Base-by-base conservation (phyloP, 2,329 filamentous ascomycete genomes). In the Atkinsonella texensis region DNA sequence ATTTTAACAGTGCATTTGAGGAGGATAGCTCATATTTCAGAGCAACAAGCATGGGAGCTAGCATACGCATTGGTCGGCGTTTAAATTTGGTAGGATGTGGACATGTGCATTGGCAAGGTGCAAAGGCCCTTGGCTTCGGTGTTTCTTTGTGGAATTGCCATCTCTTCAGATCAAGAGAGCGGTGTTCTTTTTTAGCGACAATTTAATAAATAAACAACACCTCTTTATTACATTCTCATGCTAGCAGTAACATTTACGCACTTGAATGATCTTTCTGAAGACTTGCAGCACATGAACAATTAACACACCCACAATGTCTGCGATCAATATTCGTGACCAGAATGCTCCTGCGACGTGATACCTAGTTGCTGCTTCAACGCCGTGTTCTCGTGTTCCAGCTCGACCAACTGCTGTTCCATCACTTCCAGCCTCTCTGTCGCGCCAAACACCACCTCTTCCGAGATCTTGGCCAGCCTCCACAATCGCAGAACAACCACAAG, bases 391-490 rank as follows among this genome's bases (percentile, higher is more conserved):
- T 63, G 67, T 59, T 77, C 74, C 9, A 84, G 64, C 28, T 71
- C 65, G 47, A 74, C 71, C 28, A 85, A 68, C 51, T 72, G 65
- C 49, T 71, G 64, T 56, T 78, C 70, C 40, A 85, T 65, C 10
- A 73, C 72, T 55, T 82, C 80, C 68, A 81, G 76, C 61, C 80
- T 72, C 64, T 85, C 81, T 38, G 77, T 68, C 1, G 81, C 80
- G 9, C 80, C 81, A 7, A 82, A 73, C 32, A 76, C 77, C 54
- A 85, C 71, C 64, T 87, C 83, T 60, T 87, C 81, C 7, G 84
- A 77, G 49, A 86, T 83, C 68, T 86, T 85, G 62, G 85, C 79
- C 44, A 87, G 74, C 15, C 84, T 74, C 79, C 82, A 85, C 3
- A 87, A 69, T 50, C 83, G 78, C 44, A 87, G 68, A 4, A 85